Base-by-base conservation (phyloP, 2,329 filamentous ascomycete genomes). In the Aphanoascus verrucosus region DNA sequence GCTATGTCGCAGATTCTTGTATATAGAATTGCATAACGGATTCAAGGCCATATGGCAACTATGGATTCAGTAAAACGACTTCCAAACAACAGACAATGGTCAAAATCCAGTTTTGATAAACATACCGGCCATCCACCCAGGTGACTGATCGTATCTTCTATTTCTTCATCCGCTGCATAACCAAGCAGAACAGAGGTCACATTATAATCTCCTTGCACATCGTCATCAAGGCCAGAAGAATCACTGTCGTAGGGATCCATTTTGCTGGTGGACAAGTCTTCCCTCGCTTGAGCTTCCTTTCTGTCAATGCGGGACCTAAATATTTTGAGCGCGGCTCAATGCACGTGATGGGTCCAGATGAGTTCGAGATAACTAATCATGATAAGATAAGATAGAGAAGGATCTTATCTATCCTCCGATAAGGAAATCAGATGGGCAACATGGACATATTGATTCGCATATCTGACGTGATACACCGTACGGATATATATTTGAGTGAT, bases 121-220 rank as follows among this genome's bases (percentile, higher is more conserved):
- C 83, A 62, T 83, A 96, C 91, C 50, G 93, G 88, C 63, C 76
- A 78, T 52, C 93, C 93, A 60, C 93, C 93, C 9, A 98, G 75
- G 60, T 91, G 87, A 69, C 88, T 96, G 64, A 94, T 84, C 11
- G 80, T 79, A 68, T 98, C 91, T 58, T 88, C 84, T 53, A 83
- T 85, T 12, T 82, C 73, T 53, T 94, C 87, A 65, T 83, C 82
- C 1, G 86, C 86, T 2, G 88, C 86, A 68, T 94, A 98, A 3
- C 93, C 93, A 11, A 98, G 78, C 1, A 96, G 80, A 1, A 96
- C 89, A 60, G 86, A 88, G 5, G 93, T 97, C 55, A 72, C 72
- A 17, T 70, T 71, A 59, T 74, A 72, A 57, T 72, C 71, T 57
- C 63, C 57, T 12, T 54, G 20, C 5, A 81, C 79, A 12, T 82